Base-by-base conservation (phyloP, 73 alveolate genomes). In the Paramecium primaurelia region DNA sequence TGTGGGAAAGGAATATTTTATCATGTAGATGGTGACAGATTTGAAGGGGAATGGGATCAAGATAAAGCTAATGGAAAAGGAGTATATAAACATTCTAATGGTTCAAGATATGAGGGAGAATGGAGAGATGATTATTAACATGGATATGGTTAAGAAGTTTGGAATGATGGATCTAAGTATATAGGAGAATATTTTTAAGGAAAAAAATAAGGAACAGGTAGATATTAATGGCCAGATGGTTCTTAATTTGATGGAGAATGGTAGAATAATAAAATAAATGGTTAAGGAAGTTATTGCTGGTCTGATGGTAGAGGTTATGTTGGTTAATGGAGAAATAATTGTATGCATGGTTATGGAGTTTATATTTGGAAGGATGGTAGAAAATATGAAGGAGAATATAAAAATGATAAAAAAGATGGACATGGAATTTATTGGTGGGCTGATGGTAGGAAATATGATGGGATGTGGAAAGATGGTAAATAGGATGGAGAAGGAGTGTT, bases 11-110 rank as follows among this genome's bases (percentile, higher is more conserved):
- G 96, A 12, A 38, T 69, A 68, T 92, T 92, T 51, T 88, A 88
- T 42, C 93, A 88, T 92, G 77, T 44, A 68, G 92, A 92, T 69
- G 96, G 96, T 28, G 96, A 92, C 71, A 69, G 34, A 44, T 88
- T 44, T 71, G 96, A 92, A 37, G 96, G 95, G 25, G 86, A 88
- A 12, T 92, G 95, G 88, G 32, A 77, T 58, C 49, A 93, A 42
- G 95, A 69, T 44, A 86, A 89, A 37, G 93, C 96, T 11, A 90
- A 95, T 73, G 98, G 98, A 11, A 77, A 84, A 36, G 97, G 98
- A 18, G 95, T 90, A 44, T 95, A 93, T 95, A 68, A 6, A 16
- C 96, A 95, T 75, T 91, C 86, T 42, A 93, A 95, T 88, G 96
- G 97, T 12, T 95, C 98, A 37, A 64, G 75, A 1, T 95, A 95